Evolutionary conservation across 768 basidiomycete genomes (phyloP).

Genomic region (Russula dissimulans): DNA sequence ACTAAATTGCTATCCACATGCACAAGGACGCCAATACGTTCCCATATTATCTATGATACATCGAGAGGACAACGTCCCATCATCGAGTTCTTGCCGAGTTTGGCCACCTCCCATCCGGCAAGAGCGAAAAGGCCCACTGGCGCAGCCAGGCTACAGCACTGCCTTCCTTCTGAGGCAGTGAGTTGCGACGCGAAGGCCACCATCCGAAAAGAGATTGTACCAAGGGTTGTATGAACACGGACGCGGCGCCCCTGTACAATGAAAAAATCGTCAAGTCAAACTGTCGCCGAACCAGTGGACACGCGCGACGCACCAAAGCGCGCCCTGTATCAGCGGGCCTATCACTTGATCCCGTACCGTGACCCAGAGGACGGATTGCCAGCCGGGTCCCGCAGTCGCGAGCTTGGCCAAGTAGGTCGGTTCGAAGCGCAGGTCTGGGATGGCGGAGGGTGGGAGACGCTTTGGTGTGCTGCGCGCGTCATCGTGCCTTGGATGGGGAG

Average conservation of each 20-base stretch:
- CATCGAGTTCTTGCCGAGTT: neutral
- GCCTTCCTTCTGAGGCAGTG: neutral
- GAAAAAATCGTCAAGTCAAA: neutral
- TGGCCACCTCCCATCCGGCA: neutral
- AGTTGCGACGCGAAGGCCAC: neutral
- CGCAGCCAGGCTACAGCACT: conserved; percentile 7
- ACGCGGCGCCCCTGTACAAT: conserved; percentile 4
- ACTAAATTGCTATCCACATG: neutral
- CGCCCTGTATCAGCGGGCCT: conserved; percentile 58
- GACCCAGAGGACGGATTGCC: conserved; percentile 51
- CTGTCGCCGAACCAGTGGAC: too few species aligned
- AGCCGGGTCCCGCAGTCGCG: conserved; percentile 41
- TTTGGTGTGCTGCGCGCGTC: neutral
- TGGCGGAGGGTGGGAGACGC: conserved; percentile 26
- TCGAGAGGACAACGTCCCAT: neutral
- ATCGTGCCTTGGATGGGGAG: neutral
- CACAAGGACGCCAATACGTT: too few species aligned
- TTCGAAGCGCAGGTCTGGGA: conserved; percentile 74
- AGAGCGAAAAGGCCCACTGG: conserved; percentile 7
- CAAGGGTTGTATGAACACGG: conserved; percentile 8
- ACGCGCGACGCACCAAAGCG: conserved; percentile 43
- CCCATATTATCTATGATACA: neutral
- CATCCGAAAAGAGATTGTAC: neutral
- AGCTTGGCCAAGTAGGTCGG: conserved; percentile 59
- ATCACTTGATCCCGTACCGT: conserved; percentile 62